These are phyloP conservation scores for Phytophthora niederhauseri DNA, from an alignment of 352 stramenopile species.

Conservation along the genomic window DNA sequence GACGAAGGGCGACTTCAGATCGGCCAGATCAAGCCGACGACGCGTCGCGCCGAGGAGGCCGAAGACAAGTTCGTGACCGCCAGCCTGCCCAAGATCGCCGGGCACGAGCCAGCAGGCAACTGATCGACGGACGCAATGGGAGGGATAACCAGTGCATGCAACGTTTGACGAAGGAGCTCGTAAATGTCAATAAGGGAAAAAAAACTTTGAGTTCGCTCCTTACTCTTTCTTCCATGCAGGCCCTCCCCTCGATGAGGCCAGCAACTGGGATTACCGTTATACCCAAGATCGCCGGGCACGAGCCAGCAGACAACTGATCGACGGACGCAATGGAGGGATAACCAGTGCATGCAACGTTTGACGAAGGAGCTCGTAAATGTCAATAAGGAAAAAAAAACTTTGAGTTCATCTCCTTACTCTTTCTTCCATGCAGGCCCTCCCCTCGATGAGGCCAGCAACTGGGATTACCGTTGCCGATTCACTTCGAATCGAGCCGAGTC, in stretches of 20 bases:
- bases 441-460: conserved; percentile 19
- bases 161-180: neutral
- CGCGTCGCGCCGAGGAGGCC: conserved; percentile 17
- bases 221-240: too few relatives aligned
- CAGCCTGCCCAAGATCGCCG: conserved; percentile 21
- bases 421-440: too few relatives aligned
- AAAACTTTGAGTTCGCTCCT: neutral
- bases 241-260: too few relatives aligned
- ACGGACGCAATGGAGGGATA: neutral
- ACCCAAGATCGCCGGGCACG: conserved; percentile 15
- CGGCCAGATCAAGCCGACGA: conserved; percentile 19
- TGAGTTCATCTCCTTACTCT: neutral
- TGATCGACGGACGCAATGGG: neutral
- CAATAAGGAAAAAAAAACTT: neutral
- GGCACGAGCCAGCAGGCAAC: neutral
- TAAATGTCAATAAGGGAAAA: neutral
- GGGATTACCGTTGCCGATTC: neutral
- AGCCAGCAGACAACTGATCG: conserved; percentile 5
- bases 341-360: neutral
- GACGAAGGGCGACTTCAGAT: conserved; percentile 20
- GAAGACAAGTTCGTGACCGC: conserved; percentile 24
- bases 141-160: neutral
- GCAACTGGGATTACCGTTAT: too few relatives aligned
- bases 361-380: neutral
- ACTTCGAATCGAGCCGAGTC: conserved; percentile 7